Evolutionary conservation across 2,329 filamentous ascomycete species (phyloP), one percentile per base, ranked within the genome.

Genomic region (Beauveria varroae): DNA sequence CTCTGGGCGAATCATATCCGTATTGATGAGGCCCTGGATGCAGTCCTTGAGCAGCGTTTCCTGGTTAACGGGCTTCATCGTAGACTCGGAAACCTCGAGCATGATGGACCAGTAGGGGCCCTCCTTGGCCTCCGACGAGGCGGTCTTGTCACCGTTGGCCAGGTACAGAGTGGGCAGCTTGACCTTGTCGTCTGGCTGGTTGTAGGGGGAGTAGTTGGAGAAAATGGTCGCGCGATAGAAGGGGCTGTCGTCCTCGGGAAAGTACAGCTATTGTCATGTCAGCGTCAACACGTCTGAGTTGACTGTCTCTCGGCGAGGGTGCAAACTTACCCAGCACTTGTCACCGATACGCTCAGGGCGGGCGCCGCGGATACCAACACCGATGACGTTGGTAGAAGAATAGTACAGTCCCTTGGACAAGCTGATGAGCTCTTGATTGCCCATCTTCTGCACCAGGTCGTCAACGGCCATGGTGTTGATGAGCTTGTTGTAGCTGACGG

Each of bases 71-170:
- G 92, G 91, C 85, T 99, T 99, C 88, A 96, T 86, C 71, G 85
- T 86, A 37, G 93, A 98, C 79, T 99, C 91, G 37, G 95, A 98
- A 64, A 99, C 89, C 79, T 99, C 95, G 69, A 99, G 81, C 95
- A 99, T 99, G 82, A 99, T 96, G 66, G 93, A 98, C 95, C 95
- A 99, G 86, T 99, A 99, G 47, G 95, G 95, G 40, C 95, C 95
- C 71, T 89, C 85, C 81, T 95, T 84, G 63, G 91, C 78, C 71
- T 90, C 86, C 56, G 81, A 81, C 68, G 85, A 90, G 64, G 81
- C 76, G 62, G 92, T 85, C 79, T 91, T 91, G 76, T 86, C 89
- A 74, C 95, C 95, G 70, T 97, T 84, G 62, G 89, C 95, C 47
- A 93, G 83, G 75, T 93, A 89, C 68, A 91, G 79, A 24, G 95